phyloP scores from a whole-genome alignment of 805 yeast genomes.

The Wickerhamiella cacticola region DNA sequence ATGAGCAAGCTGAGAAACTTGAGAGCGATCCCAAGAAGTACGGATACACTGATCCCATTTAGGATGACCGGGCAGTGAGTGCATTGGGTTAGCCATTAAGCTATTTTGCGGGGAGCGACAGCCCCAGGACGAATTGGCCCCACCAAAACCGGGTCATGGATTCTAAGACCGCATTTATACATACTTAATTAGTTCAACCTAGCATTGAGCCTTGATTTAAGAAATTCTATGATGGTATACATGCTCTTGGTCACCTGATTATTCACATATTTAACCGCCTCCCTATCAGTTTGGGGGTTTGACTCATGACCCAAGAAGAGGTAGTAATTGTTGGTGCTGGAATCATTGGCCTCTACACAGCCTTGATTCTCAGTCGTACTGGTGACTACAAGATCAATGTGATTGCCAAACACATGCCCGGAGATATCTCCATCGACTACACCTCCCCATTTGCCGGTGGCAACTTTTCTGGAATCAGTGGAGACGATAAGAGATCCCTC shows the following conservation, averaged over 20 bases:
- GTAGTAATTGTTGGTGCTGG: conserved; percentile 42
- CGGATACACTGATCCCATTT: neutral
- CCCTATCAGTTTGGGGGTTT: neutral
- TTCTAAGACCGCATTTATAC: too few species aligned
- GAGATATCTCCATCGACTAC: conserved; percentile 60
- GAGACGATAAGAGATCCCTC: conserved; percentile 40
- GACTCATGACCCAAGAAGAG: conserved; percentile 10
- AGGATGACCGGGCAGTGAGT: too few species aligned
- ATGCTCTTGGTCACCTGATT: neutral
- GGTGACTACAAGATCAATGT: conserved; percentile 38
- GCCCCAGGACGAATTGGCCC: too few species aligned
- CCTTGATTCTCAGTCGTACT: conserved; percentile 37
- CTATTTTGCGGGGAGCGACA: too few species aligned
- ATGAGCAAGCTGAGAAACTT: neutral
- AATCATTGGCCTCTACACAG: conserved; percentile 55
- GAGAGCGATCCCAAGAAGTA: neutral
- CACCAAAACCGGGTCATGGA: too few species aligned
- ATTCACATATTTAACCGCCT: too few species aligned
- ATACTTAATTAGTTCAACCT: too few species aligned
- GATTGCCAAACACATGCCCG: conserved; percentile 59
- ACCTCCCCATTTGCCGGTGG: conserved; percentile 79
- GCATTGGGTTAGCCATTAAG: too few species aligned
- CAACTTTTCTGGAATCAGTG: conserved; percentile 49
- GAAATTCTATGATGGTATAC: too few species aligned
- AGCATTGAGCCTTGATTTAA: too few species aligned